These are phyloP conservation scores for Calonectria hongkongensis DNA, from an alignment of 2,329 filamentous ascomycete species.

Conservation along the genomic window DNA sequence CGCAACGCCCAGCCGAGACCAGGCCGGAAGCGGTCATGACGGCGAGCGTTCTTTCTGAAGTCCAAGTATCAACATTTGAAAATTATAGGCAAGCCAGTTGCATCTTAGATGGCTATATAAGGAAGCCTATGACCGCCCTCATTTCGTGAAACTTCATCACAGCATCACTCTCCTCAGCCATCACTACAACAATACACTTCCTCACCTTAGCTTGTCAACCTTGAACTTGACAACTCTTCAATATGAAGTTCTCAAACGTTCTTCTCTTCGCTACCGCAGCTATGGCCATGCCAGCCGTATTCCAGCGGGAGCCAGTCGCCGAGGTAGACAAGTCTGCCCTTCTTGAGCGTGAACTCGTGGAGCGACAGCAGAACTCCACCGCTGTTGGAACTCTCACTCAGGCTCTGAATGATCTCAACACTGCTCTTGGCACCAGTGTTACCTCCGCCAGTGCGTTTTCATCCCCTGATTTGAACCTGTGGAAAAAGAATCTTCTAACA, in stretches of 20 bases:
- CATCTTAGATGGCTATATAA: neutral
- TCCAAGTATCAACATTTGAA: neutral
- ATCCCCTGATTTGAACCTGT: too few species aligned
- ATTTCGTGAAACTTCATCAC: neutral
- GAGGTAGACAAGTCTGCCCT: neutral
- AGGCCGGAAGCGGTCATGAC: neutral
- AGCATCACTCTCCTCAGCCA: neutral
- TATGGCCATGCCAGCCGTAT: conserved; percentile 10
- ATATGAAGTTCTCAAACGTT: conserved; percentile 38
- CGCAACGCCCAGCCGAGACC: conserved; percentile 3
- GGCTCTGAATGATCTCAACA: conserved; percentile 1
- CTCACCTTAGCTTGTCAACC: neutral
- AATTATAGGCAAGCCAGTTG: neutral
- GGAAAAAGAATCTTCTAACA: neutral
- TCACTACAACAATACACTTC: neutral
- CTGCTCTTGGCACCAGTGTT: neutral
- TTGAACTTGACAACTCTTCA: neutral
- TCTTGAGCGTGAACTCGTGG: neutral
- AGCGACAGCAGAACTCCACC: neutral
- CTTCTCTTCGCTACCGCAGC: conserved; percentile 34
- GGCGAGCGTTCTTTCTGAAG: neutral
- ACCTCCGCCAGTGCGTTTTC: conserved; percentile 14
- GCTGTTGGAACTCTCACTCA: neutral
- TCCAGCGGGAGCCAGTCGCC: neutral
- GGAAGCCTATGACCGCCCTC: neutral